Evolutionary conservation across 176 grass and related monocot genomes (phyloP), one percentile per base, ranked within the genome.

Genomic region (Paspalum notatum): DNA sequence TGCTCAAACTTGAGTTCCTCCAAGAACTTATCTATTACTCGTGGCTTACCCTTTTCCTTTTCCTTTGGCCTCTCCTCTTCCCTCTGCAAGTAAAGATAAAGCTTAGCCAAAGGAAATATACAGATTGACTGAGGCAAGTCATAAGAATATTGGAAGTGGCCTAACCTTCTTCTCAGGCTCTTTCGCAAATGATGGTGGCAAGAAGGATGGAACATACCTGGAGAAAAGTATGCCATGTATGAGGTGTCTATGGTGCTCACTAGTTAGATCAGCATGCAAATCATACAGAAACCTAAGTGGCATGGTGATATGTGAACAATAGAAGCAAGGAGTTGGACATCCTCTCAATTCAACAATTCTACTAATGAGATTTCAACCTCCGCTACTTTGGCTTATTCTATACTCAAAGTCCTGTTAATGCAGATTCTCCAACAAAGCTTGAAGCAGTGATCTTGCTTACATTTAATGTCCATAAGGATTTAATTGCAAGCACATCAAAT

Each of bases 151-250:
- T n/a, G 71, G 14, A 73, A 67, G 17, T 76, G 46, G 40, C 6
- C 86, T 76, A 84, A 95, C 96, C 92, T 93, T 95, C 86, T 89
- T 99, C 54, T 99, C 92, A 32, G 84, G 79, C 81, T 95, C 96
- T 93, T 79, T 95, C 56, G 86, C 76, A 67, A 94, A 99, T 85
- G 92, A 76, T 39, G 96, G 92, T 17, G 96, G 92, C 96, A 99
- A 82, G 83, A 99, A 99, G 57, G 96, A 99, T 81, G 96, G 96
- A 47, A 99, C 93, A 66, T 99, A 99, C 88, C 96, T 99, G 84
- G 69, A 89, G 78, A 92, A 89, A 68, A 91, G 58, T 76, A 78
- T 60, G 59, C 44, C 52, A 78, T 50, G 50, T 53, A 82, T 82
- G 86, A 86, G 88, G 66, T 72, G 78, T 60, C 65, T 78, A 82